phyloP scores from a whole-genome alignment of 208 protist species.

The Acanthamoeba castellanii region DNA sequence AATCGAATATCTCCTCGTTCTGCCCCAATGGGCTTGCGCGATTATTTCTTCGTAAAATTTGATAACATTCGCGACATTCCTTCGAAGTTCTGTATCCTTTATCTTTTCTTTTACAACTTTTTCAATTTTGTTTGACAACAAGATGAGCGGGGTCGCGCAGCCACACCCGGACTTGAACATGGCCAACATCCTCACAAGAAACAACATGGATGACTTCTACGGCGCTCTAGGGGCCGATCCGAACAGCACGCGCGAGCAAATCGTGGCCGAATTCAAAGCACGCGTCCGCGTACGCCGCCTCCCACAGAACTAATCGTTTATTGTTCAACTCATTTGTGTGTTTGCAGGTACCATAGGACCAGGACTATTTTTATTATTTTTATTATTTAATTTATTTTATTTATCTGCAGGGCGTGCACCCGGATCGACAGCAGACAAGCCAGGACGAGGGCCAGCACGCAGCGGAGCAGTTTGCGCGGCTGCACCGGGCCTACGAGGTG shows the following conservation, averaged over 20 bases:
- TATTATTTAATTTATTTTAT: background rate
- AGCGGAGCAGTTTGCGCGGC: background rate
- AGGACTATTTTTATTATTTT: slow-evolving; percentile 9
- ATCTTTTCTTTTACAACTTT: too few relatives aligned
- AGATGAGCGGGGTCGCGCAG: slow-evolving; percentile 25
- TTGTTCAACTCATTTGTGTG: too few relatives aligned
- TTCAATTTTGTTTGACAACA: background rate
- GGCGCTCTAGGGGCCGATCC: background rate
- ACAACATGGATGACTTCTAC: slow-evolving; percentile 34
- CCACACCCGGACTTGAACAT: slow-evolving; percentile 13
- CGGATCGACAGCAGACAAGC: background rate
- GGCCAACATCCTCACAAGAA: background rate
- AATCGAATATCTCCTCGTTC: background rate
- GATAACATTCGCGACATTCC: too few relatives aligned
- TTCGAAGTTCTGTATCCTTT: too few relatives aligned
- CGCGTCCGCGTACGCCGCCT: background rate
- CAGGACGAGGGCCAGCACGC: background rate
- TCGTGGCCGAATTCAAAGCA: slow-evolving; percentile 60
- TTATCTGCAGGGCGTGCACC: background rate
- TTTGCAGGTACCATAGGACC: too few relatives aligned
- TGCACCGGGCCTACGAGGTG: slow-evolving; percentile 56
- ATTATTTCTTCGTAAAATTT: too few relatives aligned
- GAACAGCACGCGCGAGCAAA: slow-evolving; percentile 41
- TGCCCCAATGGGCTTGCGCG: background rate
- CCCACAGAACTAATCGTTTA: background rate